Evolutionary conservation across 768 basidiomycete species (phyloP).

Genomic region (Naganishia vaughanmartiniae): DNA sequence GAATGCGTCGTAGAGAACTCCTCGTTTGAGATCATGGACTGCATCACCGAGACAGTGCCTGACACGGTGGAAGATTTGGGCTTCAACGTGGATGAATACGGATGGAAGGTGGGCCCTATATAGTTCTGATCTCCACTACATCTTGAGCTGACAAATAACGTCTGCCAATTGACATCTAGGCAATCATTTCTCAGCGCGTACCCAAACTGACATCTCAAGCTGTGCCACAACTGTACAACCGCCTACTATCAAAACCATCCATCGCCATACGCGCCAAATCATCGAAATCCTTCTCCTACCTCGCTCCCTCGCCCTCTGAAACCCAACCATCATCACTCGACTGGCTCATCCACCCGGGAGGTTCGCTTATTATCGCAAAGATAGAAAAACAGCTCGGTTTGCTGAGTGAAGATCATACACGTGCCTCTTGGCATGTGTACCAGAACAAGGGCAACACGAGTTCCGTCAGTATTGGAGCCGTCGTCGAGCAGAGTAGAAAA

Average conservation of each 20-base stretch:
- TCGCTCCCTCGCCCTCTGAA: slow-evolving; percentile 15
- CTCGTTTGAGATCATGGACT: slow-evolving; percentile 33
- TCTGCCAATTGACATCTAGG: neutral
- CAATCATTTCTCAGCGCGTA: slow-evolving; percentile 33
- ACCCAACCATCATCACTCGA: slow-evolving; percentile 31
- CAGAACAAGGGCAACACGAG: slow-evolving; percentile 33
- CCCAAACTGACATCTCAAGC: slow-evolving; percentile 31
- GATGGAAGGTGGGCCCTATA: slow-evolving; percentile 31
- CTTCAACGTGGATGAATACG: slow-evolving; percentile 35
- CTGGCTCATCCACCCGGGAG: slow-evolving; percentile 39
- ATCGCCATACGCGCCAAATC: slow-evolving; percentile 5
- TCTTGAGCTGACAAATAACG: no score
- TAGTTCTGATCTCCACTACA: no score
- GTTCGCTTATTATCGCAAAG: slow-evolving; percentile 34
- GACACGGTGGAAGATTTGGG: slow-evolving; percentile 34
- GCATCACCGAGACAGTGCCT: slow-evolving; percentile 32
- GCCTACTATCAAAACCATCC: neutral
- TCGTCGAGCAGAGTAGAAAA: slow-evolving; percentile 29
- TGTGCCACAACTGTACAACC: slow-evolving; percentile 29
- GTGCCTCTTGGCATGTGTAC: slow-evolving; percentile 34
- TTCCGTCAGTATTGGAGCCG: slow-evolving; percentile 34
- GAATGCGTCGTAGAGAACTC: slow-evolving; percentile 23
- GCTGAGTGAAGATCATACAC: slow-evolving; percentile 28
- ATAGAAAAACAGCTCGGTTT: slow-evolving; percentile 27
- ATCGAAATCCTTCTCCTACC: slow-evolving; percentile 7